phyloP scores from a whole-genome alignment of 768 basidiomycete genomes.

The Trametes villosa region DNA sequence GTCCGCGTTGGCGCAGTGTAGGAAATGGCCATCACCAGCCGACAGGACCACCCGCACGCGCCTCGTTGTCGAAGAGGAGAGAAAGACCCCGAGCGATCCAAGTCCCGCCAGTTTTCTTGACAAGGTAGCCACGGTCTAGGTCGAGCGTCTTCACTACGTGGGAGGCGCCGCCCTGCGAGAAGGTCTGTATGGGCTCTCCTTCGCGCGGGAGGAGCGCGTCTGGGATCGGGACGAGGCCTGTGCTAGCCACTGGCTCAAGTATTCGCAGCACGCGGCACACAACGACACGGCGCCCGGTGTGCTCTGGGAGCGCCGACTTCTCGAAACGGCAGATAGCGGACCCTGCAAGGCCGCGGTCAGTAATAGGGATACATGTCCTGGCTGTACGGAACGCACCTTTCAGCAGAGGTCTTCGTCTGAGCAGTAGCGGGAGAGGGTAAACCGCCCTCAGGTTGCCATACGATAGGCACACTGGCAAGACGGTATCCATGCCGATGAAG shows the following conservation, averaged over 20 bases:
- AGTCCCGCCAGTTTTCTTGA: not conserved
- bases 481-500: not conserved
- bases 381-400: not conserved
- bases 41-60: too few relatives aligned
- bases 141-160: not conserved
- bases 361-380: not conserved
- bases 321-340: not conserved
- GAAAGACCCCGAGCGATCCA: too few relatives aligned
- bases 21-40: too few relatives aligned
- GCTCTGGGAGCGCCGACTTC: not conserved
- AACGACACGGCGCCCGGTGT: not conserved
- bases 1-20: too few relatives aligned
- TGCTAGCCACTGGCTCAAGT: not conserved
- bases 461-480: not conserved
- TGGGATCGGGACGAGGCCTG: not conserved
- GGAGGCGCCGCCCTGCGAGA: not conserved
- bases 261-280: not conserved
- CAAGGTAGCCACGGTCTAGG: too few relatives aligned
- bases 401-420: not conserved
- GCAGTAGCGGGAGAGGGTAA: not conserved
- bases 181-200: not conserved
- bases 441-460: not conserved
- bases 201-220: not conserved
- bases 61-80: not conserved
- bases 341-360: not conserved